A percentile compares a stretch with the other conserved stretches of the same genome.
Conservation (phyloP, 2,329 filamentous ascomycete species). For the Atkinsonella texensis region DNA sequence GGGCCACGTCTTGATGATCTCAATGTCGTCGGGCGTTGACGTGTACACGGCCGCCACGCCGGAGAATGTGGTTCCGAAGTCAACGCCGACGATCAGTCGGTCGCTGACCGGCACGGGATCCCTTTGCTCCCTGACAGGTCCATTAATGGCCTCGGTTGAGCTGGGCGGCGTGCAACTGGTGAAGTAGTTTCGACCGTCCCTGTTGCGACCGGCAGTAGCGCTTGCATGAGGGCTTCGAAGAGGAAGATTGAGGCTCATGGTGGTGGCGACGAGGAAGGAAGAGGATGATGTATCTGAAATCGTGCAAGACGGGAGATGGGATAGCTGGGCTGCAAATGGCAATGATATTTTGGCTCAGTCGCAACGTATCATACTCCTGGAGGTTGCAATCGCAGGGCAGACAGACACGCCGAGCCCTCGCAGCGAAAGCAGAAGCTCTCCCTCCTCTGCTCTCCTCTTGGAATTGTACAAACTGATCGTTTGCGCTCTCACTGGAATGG, state of each 20-base stretch:
- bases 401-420: background rate
- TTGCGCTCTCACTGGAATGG: background rate
- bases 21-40: constrained; percentile 64
- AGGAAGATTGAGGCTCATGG: constrained; percentile 40
- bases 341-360: background rate
- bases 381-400: background rate
- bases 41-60: constrained; percentile 66
- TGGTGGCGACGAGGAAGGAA: constrained; percentile 8
- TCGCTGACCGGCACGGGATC: constrained; percentile 44
- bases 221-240: constrained; percentile 31
- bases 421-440: background rate
- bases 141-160: constrained; percentile 51
- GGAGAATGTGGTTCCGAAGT: constrained; percentile 78
- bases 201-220: constrained; percentile 34
- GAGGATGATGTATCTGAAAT: background rate
- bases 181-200: constrained; percentile 44
- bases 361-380: background rate
- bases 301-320: background rate
- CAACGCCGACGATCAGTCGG: constrained; percentile 63
- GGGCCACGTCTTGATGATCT: constrained; percentile 78
- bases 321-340: too few relatives aligned
- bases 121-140: constrained; percentile 42
- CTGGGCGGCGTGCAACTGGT: constrained; percentile 42
- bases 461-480: background rate
- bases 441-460: background rate